phyloP scores from a whole-genome alignment of 305 asterid genomes.

The Lippia alba region DNA sequence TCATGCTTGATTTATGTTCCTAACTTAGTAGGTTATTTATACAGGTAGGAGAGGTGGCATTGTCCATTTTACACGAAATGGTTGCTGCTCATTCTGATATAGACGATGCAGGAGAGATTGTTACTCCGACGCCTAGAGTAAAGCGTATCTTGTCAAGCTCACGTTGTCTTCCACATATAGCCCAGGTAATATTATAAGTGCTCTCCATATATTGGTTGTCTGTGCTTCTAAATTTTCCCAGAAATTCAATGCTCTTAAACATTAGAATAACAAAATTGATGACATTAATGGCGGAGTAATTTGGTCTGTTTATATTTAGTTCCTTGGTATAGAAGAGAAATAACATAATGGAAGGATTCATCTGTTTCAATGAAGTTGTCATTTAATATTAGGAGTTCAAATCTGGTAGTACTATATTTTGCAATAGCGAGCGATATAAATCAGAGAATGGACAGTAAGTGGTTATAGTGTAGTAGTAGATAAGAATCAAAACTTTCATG shows the following conservation, averaged over 20 bases:
- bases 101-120: slow-evolving; percentile 99
- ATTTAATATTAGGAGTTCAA: slow-evolving; percentile 5
- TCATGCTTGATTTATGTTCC: slow-evolving; percentile 33
- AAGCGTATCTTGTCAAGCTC: slow-evolving; percentile 92
- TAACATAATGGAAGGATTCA: slow-evolving; percentile 5
- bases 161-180: slow-evolving; percentile 95
- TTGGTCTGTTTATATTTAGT: slow-evolving; percentile 8
- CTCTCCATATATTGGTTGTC: slow-evolving; percentile 21
- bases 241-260: slow-evolving; percentile 28
- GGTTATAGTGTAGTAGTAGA: too few relatives aligned
- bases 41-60: slow-evolving; percentile 93
- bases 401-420: slow-evolving; percentile 7
- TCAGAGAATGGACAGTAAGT: not conserved
- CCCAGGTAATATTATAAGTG: slow-evolving; percentile 65
- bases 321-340: slow-evolving; percentile 7
- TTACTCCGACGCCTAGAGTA: slow-evolving; percentile 97
- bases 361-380: slow-evolving; percentile 5
- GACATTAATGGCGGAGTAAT: slow-evolving; percentile 3
- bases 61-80: slow-evolving; percentile 95
- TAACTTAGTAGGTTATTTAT: slow-evolving; percentile 32
- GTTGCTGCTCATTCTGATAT: slow-evolving; percentile 97
- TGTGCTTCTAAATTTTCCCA: slow-evolving; percentile 13
- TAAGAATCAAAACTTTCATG: too few relatives aligned
- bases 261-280: slow-evolving; percentile 25
- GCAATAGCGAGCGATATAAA: slow-evolving; percentile 1